Evolutionary conservation across 768 basidiomycete genomes (phyloP), one percentile per base, ranked within the genome.

Genomic region (Suillus subaureus): DNA sequence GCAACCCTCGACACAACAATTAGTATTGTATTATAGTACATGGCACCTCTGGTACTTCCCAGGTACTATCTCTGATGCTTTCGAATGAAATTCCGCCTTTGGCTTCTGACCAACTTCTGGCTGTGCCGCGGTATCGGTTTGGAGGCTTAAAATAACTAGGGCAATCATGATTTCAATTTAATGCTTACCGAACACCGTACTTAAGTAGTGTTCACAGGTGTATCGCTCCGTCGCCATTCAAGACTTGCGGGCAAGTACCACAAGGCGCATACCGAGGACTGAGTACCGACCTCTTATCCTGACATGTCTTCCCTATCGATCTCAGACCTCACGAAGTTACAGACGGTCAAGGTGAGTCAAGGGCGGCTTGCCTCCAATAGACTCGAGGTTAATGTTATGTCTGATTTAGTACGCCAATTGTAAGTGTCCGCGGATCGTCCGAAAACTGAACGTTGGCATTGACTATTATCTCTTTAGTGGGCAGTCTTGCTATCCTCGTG

Each of bases 401-500:
- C 15, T 7, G 8, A 26, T 37, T 9, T 28, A 72, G 71, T 68
- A 72, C 57, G 63, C 60, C 37, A 66, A 65, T 52, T 33, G 71
- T 71, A 47, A 28, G 70, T 56, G 6, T 28, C 61, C 40, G 16
- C 6, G 11, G 42, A 26, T 47, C 56, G 21, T 26, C 47, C 16
- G 9, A 45, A 28, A 62, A 35, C 6, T 37, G 33, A 21, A 21
- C 15, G 18, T 3, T 7, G 26, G 21, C 12, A n/a, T 16, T 54
- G 37, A 54, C n/a, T 7, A 6, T 56, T 37, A 1, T 28, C 12
- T 16, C 23, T 18, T n/a, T 40, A 71, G 71, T 67, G 26, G 72
- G 64, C 51, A 66, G 64, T 13, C 43, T 71, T 43, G 63, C 70
- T 1, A 64, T 73, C 45, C 35, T 71, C 57, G 71, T 72, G 43